Base-by-base conservation (phyloP, 1,284 basidiomycete genomes). In the Microbotryum scabiosae region DNA sequence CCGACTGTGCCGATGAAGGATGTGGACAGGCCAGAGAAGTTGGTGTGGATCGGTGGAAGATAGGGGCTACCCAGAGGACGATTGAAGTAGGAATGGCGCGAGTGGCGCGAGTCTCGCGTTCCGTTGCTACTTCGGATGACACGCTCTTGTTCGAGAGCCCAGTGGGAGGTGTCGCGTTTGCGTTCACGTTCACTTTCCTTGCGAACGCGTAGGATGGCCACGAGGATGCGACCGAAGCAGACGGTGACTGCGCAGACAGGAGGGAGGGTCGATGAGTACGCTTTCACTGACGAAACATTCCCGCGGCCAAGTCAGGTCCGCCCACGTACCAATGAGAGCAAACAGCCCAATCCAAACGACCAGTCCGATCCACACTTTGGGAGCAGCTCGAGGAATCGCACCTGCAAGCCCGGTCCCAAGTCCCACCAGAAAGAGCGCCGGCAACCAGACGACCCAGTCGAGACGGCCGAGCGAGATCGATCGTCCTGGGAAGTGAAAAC, bases 141-240 rank as follows among this genome's bases (percentile, higher is more conserved):
- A 9, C 53, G 43, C 20, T 57, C 53, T 36, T 66, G 62, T 30
- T 62, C 51, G 7, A 16, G 12, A 8, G 51, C 50, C 43, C 56
- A 61, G 20, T 51, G 56, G 2, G 59, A 55, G 28, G 45, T 20
- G 2, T 45, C 32, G 5, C 52, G 18, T 21, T 45, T 28, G 8
- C 52, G 18, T 21, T 67, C 59, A 20, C 47, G 53, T 3, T 53
- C 32, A 2, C 58, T 53, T 14, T 56, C 12, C 4, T 53, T 54
- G 8, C 67, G 64, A 1, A 68, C 67, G 7, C 67, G 62, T 5
- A 66, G 44, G 50, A 68, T 66, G 3, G 67, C 67, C 28, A 64
- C 8, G 48, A 68, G 64, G 1, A 68, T 58, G 4, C 64, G 62
- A 4, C 62, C 60, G 48, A 68, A 68, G 54, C 64, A 66, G 5